Evolutionary conservation across 2,329 filamentous ascomycete species (phyloP), one percentile per base, ranked within the genome.

Genomic region (Teratosphaeria gauchensis): DNA sequence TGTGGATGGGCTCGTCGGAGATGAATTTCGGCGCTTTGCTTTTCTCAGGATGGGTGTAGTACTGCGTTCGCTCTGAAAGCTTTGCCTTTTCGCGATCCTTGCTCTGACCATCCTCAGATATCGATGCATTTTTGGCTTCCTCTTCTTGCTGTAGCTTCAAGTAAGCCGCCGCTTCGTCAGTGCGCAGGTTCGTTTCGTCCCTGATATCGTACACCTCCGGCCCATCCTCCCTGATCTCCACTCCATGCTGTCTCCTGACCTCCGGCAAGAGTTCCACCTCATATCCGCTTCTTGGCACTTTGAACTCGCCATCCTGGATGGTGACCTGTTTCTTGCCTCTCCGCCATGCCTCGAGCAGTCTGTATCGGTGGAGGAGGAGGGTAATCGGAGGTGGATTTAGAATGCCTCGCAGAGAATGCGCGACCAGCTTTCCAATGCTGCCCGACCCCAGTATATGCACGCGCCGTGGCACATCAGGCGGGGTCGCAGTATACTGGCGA

Each of bases 371-470:
- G 38, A 95, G 80, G n/a, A 96, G 80, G 5, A 96, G 79, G 0
- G 90, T 92, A 42, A 96, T 81, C 0, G 88, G 88, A 4, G 90
- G 89, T 2, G 82, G 80, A 21, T 82, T 74, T 7, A 79, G 77
- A 8, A 84, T 76, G 21, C 81, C 79, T 24, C 84, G 82, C 11
- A 96, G 77, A 24, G 84, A 83, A 69, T 87, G 85, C 30, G 92
- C 90, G 63, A 92, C 84, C 30, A 96, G 82, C 51, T 84, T 84
- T 14, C 91, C 92, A 12, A 96, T 78, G 69, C 90, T 95, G 38
- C 92, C 92, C 11, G 88, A 71, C 11, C 92, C 92, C 2, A 96
- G 76, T 54, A 96, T 80, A 68, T 94, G 84, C 61, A 95, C 86
- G 35, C 85, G 80, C 60, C 76, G 68, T n/a, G 67, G 68, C 3